phyloP scores from a whole-genome alignment of 371 early-diverging fungal species.

The Mucor sp. region DNA sequence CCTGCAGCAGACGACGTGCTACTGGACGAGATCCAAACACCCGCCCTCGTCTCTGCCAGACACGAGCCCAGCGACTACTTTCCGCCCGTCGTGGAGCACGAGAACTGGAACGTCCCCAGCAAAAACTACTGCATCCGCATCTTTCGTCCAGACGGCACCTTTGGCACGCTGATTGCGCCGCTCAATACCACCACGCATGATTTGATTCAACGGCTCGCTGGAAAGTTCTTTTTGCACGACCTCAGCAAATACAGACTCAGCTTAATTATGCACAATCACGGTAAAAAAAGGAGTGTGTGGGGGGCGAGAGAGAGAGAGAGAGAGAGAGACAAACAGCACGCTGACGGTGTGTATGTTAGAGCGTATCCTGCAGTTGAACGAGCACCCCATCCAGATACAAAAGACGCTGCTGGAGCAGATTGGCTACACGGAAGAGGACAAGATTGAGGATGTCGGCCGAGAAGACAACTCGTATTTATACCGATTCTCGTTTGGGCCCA shows the following conservation, averaged over 20 bases:
- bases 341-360: conserved; percentile 34
- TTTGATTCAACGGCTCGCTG: conserved; percentile 68
- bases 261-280: conserved; percentile 59
- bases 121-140: conserved; percentile 61
- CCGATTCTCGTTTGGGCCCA: conserved; percentile 76
- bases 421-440: conserved; percentile 80
- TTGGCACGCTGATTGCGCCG: conserved; percentile 72
- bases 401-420: conserved; percentile 71
- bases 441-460: conserved; percentile 73
- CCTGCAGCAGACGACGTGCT: conserved; percentile 30
- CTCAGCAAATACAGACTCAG: conserved; percentile 72
- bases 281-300: too few relatives aligned
- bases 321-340: not conserved
- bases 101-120: conserved; percentile 31
- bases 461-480: conserved; percentile 87
- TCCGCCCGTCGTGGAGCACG: conserved; percentile 26
- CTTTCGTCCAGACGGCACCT: conserved; percentile 74
- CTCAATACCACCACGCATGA: conserved; percentile 71
- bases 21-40: conserved; percentile 12
- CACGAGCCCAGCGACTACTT: conserved; percentile 43
- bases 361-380: conserved; percentile 63
- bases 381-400: conserved; percentile 74
- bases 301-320: not conserved
- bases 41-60: conserved; percentile 14
- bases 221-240: conserved; percentile 79